Evolutionary conservation across 805 yeast species (phyloP).

Genomic region (Candida corydali): DNA sequence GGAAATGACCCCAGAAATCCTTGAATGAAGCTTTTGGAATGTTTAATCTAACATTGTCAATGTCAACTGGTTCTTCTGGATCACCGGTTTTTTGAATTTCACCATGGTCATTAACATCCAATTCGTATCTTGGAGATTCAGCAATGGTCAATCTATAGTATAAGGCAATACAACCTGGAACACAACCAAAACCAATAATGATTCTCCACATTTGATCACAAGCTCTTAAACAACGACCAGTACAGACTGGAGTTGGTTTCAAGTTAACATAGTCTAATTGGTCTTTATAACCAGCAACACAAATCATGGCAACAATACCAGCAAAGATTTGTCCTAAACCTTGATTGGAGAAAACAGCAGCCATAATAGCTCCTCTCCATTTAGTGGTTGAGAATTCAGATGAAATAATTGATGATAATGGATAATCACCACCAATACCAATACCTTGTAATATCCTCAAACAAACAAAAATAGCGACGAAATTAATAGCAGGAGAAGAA

Average conservation of each 20-base stretch:
- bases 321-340: slow-evolving; percentile 93
- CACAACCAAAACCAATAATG: slow-evolving; percentile 82
- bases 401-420: slow-evolving; percentile 87
- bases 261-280: slow-evolving; percentile 30
- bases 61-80: slow-evolving; percentile 41
- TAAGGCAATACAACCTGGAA: slow-evolving; percentile 80
- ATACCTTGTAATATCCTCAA: slow-evolving; percentile 89
- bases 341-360: slow-evolving; percentile 93
- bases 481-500: slow-evolving; percentile 62
- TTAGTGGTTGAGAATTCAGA: slow-evolving; percentile 91
- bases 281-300: slow-evolving; percentile 73
- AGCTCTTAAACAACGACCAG: slow-evolving; percentile 63
- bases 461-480: slow-evolving; percentile 69
- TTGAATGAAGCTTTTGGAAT: slow-evolving; percentile 80
- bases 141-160: slow-evolving; percentile 93
- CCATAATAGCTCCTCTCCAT: slow-evolving; percentile 98
- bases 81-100: slow-evolving; percentile 53
- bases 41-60: slow-evolving; percentile 31
- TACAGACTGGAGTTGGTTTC: slow-evolving; percentile 57
- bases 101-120: slow-evolving; percentile 65
- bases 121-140: slow-evolving; percentile 88
- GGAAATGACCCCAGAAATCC: slow-evolving; percentile 71
- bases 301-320: slow-evolving; percentile 75
- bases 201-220: slow-evolving; percentile 96
- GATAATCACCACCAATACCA: slow-evolving; percentile 97